A percentile compares a stretch with the other conserved stretches of the same genome.
phyloP scores from a whole-genome alignment of 306 rosid species.

The Erythrophleum fordii region DNA sequence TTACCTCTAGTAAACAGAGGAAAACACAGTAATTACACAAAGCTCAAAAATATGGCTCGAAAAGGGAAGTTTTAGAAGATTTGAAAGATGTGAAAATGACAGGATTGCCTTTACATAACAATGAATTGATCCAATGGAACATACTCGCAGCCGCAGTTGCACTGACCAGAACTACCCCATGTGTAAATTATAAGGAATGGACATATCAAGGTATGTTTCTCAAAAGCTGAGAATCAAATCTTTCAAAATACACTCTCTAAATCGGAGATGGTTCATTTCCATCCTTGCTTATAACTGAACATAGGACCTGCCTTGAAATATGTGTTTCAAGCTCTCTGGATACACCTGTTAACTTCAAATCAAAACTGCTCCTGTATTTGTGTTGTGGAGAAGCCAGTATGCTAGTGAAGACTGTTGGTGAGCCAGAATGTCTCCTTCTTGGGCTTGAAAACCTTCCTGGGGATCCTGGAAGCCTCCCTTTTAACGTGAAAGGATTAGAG shows the following conservation, averaged over 20 bases:
- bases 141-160: conserved; percentile 14
- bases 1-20: background rate
- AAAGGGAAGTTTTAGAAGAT: background rate
- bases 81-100: conserved; percentile 5
- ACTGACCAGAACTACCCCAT: conserved; percentile 17
- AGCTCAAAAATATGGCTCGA: background rate
- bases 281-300: conserved; percentile 83
- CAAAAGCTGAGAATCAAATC: conserved; percentile 65
- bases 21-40: background rate
- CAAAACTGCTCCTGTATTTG: conserved; percentile 80
- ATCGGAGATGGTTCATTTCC: conserved; percentile 69
- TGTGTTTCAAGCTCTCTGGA: conserved; percentile 96
- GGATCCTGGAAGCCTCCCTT: conserved; percentile 57
- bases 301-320: conserved; percentile 88
- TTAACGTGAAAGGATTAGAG: conserved; percentile 48
- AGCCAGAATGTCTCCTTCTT: conserved; percentile 81
- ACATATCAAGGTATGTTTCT: conserved; percentile 55
- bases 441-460: conserved; percentile 82
- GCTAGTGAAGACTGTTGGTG: conserved; percentile 57
- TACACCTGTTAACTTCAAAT: conserved; percentile 83
- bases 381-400: conserved; percentile 68
- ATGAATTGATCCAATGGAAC: conserved; percentile 6
- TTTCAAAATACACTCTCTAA: conserved; percentile 40
- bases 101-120: conserved; percentile 35
- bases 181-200: conserved; percentile 43